Evolutionary conservation across 371 early-diverging fungal species (phyloP), one percentile per base, ranked within the genome.

Genomic region (Chytridium lagenaria): DNA sequence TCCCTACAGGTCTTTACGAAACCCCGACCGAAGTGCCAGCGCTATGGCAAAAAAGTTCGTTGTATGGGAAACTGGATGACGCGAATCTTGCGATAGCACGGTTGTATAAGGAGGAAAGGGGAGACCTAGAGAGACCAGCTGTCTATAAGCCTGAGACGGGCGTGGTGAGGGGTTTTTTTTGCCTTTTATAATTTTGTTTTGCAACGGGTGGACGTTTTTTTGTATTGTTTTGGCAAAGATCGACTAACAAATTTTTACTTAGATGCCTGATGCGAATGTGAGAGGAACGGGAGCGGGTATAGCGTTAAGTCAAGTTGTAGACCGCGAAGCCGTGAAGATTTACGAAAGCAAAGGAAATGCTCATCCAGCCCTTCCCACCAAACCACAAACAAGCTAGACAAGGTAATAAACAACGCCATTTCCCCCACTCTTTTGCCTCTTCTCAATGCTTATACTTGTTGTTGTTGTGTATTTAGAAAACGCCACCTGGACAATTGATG

Each of bases 41-140:
- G 1, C 78, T 81, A 33, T 83, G 83, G 85, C 81, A 81, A 70
- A 80, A 82, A 80, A 44, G 81, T 19, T 34, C 76, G 1, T 51
- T 85, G 37, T 85, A 85, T 68, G 39, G 68, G 0, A 77, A 79
- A 51, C 76, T 85, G 66, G 85, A 85, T 39, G 80, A 78, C 50
- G 80, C 81, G 15, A 80, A 74, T 44, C 26, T 76, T 26, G 71
- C 80, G 19, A 38, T 79, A 10, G 83, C 83, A 19, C 67, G 75
- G 51, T 67, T 83, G n/a, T 85, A 85, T 67, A 64, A 73, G 33
- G 85, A 81, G 10, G 36, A 39, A 67, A 44, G 19, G 31, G 3
- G 37, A 3, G 28, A 67, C 23, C 19, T 36, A 55, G 39, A 67
- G 22, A 33, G 28, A 34, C 52, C 73, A n/a, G 36, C 26, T 10